Evolutionary conservation across 164 flowering plant species (phyloP), one percentile per base, ranked within the genome.

Genomic region (Berberis thunbergii): DNA sequence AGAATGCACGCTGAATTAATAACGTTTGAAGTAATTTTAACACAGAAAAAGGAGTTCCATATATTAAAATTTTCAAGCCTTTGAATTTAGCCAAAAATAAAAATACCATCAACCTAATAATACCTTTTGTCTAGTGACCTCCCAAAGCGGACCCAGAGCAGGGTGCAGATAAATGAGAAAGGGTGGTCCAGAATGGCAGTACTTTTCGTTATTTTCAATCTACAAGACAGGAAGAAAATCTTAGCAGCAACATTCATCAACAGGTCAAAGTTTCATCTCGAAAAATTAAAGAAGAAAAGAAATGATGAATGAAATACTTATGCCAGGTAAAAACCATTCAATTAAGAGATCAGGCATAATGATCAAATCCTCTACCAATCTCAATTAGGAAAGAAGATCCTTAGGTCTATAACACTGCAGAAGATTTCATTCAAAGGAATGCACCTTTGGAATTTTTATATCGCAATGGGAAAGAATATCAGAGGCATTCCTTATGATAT

Each of bases 111-210:
- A 10, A 10, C 1, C 56, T 52, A 62, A n/a, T 38, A 69, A 61
- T 67, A 93, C 98, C 76, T 94, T 94, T 76, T 90, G 98, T 70
- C 88, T 81, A 11, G 85, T 80, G 70, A 94, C 84, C 76, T 90
- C 94, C 98, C 97, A 94, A 65, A 90, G 84, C 44, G 96, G 96
- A 39, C 98, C 98, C 61, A 94, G 81, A 67, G 97, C 94, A 72
- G 98, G 98, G 77, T 94, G 96, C 40, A 94, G 87, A 68, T 88
- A 78, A 61, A 94, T 79, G 48, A 94, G 79, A 73, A 75, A 90
- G 53, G 98, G 97, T 42, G 97, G 98, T 71, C 85, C 93, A 77
- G 84, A 80, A 59, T 81, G 73, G 54, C 71, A 64, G 72, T 94
- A 90, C 26, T 73, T 75, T 41, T 75, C 80, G 69, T 90, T 90